phyloP scores from a whole-genome alignment of 768 basidiomycete genomes.

The Gautieria morchelliformis region DNA sequence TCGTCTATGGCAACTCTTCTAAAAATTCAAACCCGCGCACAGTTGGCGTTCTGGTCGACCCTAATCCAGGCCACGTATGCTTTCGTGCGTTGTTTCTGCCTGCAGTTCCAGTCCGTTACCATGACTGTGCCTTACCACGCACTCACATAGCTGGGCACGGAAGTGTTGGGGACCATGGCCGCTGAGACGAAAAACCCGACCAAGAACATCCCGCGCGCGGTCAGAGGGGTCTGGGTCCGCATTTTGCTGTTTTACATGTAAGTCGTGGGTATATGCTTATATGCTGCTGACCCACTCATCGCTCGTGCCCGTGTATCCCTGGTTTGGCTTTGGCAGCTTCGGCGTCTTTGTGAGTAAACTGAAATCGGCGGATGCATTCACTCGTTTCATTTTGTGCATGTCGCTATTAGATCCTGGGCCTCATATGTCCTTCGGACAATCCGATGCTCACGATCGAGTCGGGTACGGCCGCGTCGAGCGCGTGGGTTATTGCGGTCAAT shows the following conservation, averaged over 20 bases:
- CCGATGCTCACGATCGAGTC: slow-evolving; percentile 35
- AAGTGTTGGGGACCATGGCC: slow-evolving; percentile 67
- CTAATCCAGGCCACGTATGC: slow-evolving; percentile 52
- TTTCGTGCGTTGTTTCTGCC: slow-evolving; percentile 48
- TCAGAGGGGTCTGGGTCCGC: slow-evolving; percentile 70
- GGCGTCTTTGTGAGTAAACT: slow-evolving; percentile 48
- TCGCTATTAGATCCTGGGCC: slow-evolving; percentile 36
- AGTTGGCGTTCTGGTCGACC: slow-evolving; percentile 38
- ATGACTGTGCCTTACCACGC: too few relatives aligned
- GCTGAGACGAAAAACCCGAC: slow-evolving; percentile 73
- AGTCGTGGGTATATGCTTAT: slow-evolving; percentile 15
- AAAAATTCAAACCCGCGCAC: too few relatives aligned
- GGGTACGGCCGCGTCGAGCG: slow-evolving; percentile 67
- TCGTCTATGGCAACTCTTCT: too few relatives aligned
- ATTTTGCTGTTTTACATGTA: slow-evolving; percentile 66
- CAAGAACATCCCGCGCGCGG: slow-evolving; percentile 69
- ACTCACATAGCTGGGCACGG: slow-evolving; percentile 43
- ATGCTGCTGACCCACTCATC: neutral
- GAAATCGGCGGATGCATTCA: neutral
- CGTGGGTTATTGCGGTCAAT: slow-evolving; percentile 77
- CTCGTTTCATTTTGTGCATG: slow-evolving; percentile 18
- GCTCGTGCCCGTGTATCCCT: slow-evolving; percentile 19
- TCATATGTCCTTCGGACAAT: slow-evolving; percentile 70
- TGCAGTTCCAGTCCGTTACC: too few relatives aligned
- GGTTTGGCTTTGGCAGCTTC: slow-evolving; percentile 27